Evolutionary conservation across 2,329 filamentous ascomycete genomes (phyloP).

Genomic region (Penicillium hesseltinei): DNA sequence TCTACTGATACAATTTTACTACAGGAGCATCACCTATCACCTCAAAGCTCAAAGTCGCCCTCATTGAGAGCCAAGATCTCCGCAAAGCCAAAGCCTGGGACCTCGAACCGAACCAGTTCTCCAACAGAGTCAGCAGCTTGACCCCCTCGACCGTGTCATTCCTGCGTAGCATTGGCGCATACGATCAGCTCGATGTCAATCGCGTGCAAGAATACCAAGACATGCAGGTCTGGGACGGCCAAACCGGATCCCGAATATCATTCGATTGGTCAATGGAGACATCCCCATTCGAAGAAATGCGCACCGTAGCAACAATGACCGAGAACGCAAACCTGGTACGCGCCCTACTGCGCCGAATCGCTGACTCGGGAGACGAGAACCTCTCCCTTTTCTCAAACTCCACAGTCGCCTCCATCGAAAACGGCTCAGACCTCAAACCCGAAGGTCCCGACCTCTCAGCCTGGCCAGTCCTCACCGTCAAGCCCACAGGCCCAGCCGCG

Average conservation of each 20-base stretch:
- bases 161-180: slow-evolving; percentile 78
- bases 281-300: slow-evolving; percentile 47
- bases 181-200: slow-evolving; percentile 69
- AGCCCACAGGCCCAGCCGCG: slow-evolving; percentile 46
- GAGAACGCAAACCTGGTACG: slow-evolving; percentile 90
- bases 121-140: slow-evolving; percentile 92
- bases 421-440: slow-evolving; percentile 63
- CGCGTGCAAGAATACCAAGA: slow-evolving; percentile 86
- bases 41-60: slow-evolving; percentile 73
- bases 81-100: slow-evolving; percentile 65
- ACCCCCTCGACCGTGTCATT: slow-evolving; percentile 86
- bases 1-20: slow-evolving; percentile 8
- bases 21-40: slow-evolving; percentile 75
- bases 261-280: slow-evolving; percentile 69
- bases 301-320: slow-evolving; percentile 89
- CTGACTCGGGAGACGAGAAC: slow-evolving; percentile 58
- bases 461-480: slow-evolving; percentile 82
- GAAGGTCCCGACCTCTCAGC: slow-evolving; percentile 73
- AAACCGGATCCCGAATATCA: slow-evolving; percentile 80
- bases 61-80: slow-evolving; percentile 88
- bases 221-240: slow-evolving; percentile 98
- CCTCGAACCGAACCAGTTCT: slow-evolving; percentile 68
- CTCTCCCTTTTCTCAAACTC: slow-evolving; percentile 73
- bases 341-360: slow-evolving; percentile 69
- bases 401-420: slow-evolving; percentile 73